Evolutionary conservation across 2,329 filamentous ascomycete species (phyloP).

Genomic region (Cyphellophora attinorum): DNA sequence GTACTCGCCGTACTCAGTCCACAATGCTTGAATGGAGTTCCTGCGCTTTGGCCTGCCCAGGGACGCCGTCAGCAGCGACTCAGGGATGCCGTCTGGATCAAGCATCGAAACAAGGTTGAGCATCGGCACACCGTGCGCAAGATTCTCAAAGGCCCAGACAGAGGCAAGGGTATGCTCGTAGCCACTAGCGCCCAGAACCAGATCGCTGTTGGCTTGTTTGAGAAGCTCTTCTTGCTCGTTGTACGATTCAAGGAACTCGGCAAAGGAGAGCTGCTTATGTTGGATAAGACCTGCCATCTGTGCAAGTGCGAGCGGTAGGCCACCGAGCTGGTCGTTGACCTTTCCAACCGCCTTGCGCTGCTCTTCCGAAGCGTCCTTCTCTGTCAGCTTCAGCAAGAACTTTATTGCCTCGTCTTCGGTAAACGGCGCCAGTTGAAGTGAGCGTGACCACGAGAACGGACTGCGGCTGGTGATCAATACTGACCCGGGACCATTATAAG

Average conservation of each 20-base stretch:
- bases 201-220: background rate
- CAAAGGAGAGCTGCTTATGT: conserved; percentile 2
- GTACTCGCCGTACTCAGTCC: too few species aligned
- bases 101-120: conserved; percentile 3
- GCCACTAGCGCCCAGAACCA: too few species aligned
- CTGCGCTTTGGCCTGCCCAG: too few species aligned
- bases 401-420: conserved; percentile 1
- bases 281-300: conserved; percentile 2
- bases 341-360: background rate
- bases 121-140: background rate
- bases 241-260: conserved; percentile 3
- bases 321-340: conserved; percentile 1
- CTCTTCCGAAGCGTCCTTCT: conserved; percentile 1
- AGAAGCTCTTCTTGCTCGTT: conserved; percentile 1
- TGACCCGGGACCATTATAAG: conserved; percentile 3
- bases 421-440: conserved; percentile 2
- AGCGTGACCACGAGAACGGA: conserved; percentile 1
- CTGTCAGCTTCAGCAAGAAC: conserved; percentile 1
- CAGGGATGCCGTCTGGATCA: conserved; percentile 1
- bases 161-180: conserved; percentile 3
- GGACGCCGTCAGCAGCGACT: background rate
- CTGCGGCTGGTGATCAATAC: conserved; percentile 4
- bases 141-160: conserved; percentile 1
- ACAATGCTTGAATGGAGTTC: too few species aligned
- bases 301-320: conserved; percentile 1